phyloP scores from a whole-genome alignment of 139 green algal genomes.

The Astrephomene gubernaculifera region DNA sequence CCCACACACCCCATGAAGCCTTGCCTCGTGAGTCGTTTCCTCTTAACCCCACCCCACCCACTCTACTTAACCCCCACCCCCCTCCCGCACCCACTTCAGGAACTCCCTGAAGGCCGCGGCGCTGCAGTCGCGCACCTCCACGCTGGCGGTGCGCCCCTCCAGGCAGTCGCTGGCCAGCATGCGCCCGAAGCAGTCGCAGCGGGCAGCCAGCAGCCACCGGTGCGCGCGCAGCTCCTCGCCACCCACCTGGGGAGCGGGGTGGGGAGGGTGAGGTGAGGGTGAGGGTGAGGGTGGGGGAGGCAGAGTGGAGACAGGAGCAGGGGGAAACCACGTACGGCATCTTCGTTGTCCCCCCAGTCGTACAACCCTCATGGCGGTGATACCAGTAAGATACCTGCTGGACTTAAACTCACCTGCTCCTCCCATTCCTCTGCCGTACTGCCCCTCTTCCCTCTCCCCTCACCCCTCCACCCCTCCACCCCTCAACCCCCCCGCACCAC shows the following conservation, averaged over 20 bases:
- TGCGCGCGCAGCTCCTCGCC: constrained; percentile 38
- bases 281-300: no score
- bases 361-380: no score
- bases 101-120: constrained; percentile 34
- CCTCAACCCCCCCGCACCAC: background rate
- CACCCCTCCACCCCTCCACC: no score
- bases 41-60: background rate
- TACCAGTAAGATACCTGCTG: no score
- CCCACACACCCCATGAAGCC: background rate
- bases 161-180: constrained; percentile 18
- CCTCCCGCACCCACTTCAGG: background rate
- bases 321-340: no score
- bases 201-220: constrained; percentile 25
- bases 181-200: constrained; percentile 32
- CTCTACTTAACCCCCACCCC: background rate
- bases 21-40: no score
- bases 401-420: no score
- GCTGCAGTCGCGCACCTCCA: constrained; percentile 41
- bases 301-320: no score
- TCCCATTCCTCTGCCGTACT: no score
- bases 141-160: constrained; percentile 12
- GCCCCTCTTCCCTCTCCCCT: no score
- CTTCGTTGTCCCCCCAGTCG: no score
- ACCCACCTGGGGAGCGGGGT: constrained; percentile 3
- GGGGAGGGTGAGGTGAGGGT: background rate